Evolutionary conservation across 1,139 yeast genomes (phyloP).

Genomic region (Zhuliangozyma blackwelliae): DNA sequence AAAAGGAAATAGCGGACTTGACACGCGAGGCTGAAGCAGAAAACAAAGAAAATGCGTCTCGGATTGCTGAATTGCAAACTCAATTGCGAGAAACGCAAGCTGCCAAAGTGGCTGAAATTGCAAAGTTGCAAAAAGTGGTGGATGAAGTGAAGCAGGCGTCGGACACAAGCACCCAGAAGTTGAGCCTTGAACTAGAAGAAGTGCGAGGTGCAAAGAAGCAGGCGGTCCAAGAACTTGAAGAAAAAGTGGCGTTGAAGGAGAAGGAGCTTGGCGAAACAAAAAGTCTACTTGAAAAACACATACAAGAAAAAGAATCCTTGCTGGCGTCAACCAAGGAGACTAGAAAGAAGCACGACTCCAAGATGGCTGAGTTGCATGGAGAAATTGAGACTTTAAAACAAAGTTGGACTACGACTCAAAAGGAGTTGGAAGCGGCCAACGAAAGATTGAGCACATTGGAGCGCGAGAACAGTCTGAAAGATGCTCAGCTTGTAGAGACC

Average conservation of each 20-base stretch:
- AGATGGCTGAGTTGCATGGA: too few species aligned
- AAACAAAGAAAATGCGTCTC: constrained; percentile 8
- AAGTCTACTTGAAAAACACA: too few species aligned
- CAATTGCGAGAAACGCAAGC: constrained; percentile 1
- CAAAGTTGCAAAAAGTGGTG: constrained; percentile 1
- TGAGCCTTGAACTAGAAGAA: not conserved
- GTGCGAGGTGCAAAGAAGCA: not conserved
- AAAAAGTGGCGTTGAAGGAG: not conserved
- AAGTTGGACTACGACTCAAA: too few species aligned
- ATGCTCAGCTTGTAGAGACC: too few species aligned
- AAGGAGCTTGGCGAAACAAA: too few species aligned
- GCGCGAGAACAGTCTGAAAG: too few species aligned
- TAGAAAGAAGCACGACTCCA: too few species aligned
- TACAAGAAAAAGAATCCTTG: too few species aligned
- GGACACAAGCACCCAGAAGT: not conserved
- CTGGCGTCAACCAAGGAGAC: too few species aligned
- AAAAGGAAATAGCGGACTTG: constrained; percentile 4
- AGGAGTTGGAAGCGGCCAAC: too few species aligned
- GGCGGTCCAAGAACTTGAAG: not conserved
- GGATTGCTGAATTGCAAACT: constrained; percentile 3
- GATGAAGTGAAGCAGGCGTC: constrained; percentile 2
- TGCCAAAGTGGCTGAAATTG: constrained; percentile 1
- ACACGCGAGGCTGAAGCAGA: constrained; percentile 6
- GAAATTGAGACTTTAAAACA: too few species aligned
- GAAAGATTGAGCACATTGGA: too few species aligned